Evolutionary conservation across 2,329 filamentous ascomycete genomes (phyloP).

Genomic region (Canariomyces notabilis): DNA sequence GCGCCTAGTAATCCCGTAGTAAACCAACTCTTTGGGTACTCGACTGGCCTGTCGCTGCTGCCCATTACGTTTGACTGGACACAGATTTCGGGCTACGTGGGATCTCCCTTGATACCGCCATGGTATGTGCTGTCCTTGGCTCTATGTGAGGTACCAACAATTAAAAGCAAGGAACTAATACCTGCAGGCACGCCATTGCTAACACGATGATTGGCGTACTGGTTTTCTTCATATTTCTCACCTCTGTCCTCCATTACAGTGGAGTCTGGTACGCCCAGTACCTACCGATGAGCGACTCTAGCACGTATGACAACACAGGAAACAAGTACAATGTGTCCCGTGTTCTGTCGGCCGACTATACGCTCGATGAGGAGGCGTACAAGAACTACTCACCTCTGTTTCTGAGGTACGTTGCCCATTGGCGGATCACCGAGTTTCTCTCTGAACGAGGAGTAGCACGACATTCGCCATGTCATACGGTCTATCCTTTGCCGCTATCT

Average conservation of each 20-base stretch:
- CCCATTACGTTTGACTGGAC: conserved; percentile 76
- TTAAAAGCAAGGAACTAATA: not conserved
- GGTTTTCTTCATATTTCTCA: conserved; percentile 57
- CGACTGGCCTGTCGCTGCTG: conserved; percentile 60
- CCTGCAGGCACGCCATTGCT: conserved; percentile 60
- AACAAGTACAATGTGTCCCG: conserved; percentile 57
- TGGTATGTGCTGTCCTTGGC: conserved; percentile 41
- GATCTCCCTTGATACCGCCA: conserved; percentile 63
- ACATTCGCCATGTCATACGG: conserved; percentile 68
- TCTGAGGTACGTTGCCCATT: conserved; percentile 40
- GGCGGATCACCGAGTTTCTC: not conserved
- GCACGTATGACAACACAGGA: conserved; percentile 68
- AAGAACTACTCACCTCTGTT: conserved; percentile 63
- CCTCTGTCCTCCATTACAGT: conserved; percentile 58
- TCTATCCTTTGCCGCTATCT: conserved; percentile 66
- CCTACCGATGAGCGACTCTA: conserved; percentile 64
- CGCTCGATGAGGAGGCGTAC: conserved; percentile 60
- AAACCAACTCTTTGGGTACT: conserved; percentile 69
- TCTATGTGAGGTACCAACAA: not conserved
- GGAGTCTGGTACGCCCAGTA: conserved; percentile 61
- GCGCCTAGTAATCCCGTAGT: conserved; percentile 61
- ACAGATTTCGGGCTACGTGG: conserved; percentile 63
- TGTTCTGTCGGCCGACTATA: conserved; percentile 57
- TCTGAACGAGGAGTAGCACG: conserved; percentile 43
- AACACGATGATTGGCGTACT: conserved; percentile 67